Evolutionary conservation across 805 yeast genomes (phyloP).

Genomic region (Jamesozyma piceae): DNA sequence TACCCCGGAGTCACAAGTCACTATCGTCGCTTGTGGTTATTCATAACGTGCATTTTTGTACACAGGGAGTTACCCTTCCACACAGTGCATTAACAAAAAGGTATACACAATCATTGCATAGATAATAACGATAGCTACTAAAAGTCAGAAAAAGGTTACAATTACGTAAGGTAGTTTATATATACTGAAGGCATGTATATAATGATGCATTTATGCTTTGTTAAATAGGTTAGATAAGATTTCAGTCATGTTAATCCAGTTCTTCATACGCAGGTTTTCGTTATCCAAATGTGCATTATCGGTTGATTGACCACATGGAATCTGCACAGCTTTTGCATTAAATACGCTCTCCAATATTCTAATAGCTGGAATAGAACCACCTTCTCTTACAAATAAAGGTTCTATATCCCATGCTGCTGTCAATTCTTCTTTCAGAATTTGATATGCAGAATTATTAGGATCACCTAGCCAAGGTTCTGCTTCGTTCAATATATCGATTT

Average conservation of each 20-base stretch:
- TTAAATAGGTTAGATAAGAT: slow-evolving; percentile 49
- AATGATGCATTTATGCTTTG: slow-evolving; percentile 23
- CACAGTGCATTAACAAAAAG: too few relatives aligned
- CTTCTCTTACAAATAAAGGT: slow-evolving; percentile 86
- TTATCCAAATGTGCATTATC: slow-evolving; percentile 91
- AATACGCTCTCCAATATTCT: slow-evolving; percentile 75
- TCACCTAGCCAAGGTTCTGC: slow-evolving; percentile 98
- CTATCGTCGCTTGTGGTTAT: too few relatives aligned
- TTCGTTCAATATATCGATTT: slow-evolving; percentile 59
- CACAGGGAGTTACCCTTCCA: too few relatives aligned
- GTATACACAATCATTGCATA: too few relatives aligned
- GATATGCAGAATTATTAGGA: slow-evolving; percentile 63
- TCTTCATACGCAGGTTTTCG: slow-evolving; percentile 72
- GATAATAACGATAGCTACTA: too few relatives aligned
- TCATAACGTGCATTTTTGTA: too few relatives aligned
- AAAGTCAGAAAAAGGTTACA: too few relatives aligned
- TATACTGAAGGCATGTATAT: too few relatives aligned
- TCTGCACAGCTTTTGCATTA: slow-evolving; percentile 83
- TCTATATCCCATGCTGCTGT: slow-evolving; percentile 65
- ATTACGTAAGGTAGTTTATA: too few relatives aligned
- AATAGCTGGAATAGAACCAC: slow-evolving; percentile 92
- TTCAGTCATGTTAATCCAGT: slow-evolving; percentile 62
- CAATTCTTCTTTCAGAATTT: slow-evolving; percentile 53
- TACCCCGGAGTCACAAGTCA: too few relatives aligned
- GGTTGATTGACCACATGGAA: slow-evolving; percentile 92